Percentiles rank a stretch among this genome's conserved stretches.
Evolutionary conservation across 2,329 filamentous ascomycete genomes (phyloP).

Genomic region (Ophiocordyceps robertsii): DNA sequence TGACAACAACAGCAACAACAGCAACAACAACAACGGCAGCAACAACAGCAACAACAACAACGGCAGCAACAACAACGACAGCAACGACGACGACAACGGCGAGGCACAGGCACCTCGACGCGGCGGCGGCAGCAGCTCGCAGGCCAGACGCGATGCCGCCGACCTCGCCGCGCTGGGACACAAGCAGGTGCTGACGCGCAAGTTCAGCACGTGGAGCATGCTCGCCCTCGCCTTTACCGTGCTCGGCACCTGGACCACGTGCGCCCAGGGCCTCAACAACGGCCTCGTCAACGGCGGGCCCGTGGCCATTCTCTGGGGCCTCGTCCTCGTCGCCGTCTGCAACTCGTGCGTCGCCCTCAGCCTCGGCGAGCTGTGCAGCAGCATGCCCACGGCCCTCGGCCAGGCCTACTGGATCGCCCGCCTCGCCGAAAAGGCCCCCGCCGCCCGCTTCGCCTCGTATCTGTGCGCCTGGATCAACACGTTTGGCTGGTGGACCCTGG

Average conservation of each 20-base stretch:
- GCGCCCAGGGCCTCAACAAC: conserved; percentile 32
- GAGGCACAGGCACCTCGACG: too few relatives aligned
- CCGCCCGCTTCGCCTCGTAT: conserved; percentile 37
- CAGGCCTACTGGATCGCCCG: conserved; percentile 41
- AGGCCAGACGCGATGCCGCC: conserved; percentile 20
- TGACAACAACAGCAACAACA: not conserved
- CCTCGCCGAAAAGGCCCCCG: conserved; percentile 18
- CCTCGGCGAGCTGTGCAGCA: conserved; percentile 40
- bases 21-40: too few relatives aligned
- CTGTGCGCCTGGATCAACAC: conserved; percentile 48
- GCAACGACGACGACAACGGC: too few relatives aligned
- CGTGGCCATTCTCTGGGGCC: conserved; percentile 40
- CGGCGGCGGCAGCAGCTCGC: conserved; percentile 7
- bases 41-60: too few relatives aligned
- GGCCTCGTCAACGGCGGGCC: conserved; percentile 41
- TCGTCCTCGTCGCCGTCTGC: conserved; percentile 36
- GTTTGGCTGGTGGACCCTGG: conserved; percentile 45
- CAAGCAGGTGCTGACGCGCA: conserved; percentile 23
- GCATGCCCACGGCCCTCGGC: conserved; percentile 46
- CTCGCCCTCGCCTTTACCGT: conserved; percentile 43
- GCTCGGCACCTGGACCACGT: conserved; percentile 43
- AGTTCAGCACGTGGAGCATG: conserved; percentile 43
- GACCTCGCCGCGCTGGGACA: conserved; percentile 28
- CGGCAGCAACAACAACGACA: too few relatives aligned
- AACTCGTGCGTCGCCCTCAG: conserved; percentile 40